phyloP scores from a whole-genome alignment of 2,329 filamentous ascomycete genomes.

The Trichoderma sp. region DNA sequence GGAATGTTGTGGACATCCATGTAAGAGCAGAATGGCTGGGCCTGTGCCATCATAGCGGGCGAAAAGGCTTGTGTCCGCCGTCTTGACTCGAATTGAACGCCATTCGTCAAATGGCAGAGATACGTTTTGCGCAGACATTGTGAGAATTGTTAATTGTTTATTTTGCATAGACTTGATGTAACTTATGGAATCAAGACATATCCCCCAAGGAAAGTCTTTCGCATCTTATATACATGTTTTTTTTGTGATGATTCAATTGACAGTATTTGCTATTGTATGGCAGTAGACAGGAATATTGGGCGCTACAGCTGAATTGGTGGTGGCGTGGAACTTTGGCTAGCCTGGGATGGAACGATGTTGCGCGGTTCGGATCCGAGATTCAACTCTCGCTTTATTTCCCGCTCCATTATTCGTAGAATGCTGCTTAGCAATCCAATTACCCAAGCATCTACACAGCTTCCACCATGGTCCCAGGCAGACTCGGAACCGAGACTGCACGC shows the following conservation, averaged over 20 bases:
- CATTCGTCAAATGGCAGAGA: constrained; percentile 5
- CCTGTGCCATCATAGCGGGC: constrained; percentile 1
- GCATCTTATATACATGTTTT: background rate
- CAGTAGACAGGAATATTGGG: background rate
- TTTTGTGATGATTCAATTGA: background rate
- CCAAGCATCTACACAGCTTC: background rate
- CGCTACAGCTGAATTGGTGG: background rate
- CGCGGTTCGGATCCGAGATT: background rate
- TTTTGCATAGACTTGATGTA: background rate
- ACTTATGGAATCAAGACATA: background rate
- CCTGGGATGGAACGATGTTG: background rate
- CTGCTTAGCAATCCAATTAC: background rate
- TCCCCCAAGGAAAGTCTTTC: background rate
- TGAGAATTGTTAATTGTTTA: background rate
- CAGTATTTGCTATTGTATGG: background rate
- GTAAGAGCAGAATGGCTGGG: background rate
- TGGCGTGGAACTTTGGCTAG: background rate
- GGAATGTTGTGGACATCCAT: constrained; percentile 8
- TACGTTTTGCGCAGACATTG: background rate
- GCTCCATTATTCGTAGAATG: background rate
- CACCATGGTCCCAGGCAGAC: background rate
- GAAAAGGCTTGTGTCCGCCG: background rate
- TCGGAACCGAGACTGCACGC: background rate
- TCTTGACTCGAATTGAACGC: constrained; percentile 6
- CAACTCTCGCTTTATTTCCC: background rate